Base-by-base conservation (phyloP, 108 stramenopile species). In the Discostella stelligeroides region DNA sequence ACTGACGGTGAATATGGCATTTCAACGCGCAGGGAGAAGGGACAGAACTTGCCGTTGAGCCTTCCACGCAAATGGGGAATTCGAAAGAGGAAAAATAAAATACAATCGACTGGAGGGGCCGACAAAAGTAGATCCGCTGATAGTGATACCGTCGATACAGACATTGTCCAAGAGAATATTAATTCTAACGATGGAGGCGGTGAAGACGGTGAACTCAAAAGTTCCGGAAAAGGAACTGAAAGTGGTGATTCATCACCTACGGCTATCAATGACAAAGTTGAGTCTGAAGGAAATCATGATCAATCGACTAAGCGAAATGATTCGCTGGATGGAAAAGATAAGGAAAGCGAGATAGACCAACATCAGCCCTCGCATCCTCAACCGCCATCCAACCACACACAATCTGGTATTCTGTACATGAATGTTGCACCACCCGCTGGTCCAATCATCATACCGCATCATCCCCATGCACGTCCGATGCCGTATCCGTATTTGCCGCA, bases 401-500 rank as follows among this genome's bases (percentile, higher is more conserved):
- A 45, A 6, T 43, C 60, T 10, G 55, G 57, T 25, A 41, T 60
- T 27, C 29, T 70, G n/a, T 70, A 48, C 30, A 57, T 68, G 58
- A 34, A 37, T 25, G 18, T 38, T n/a, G 29, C 43, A 40, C 43
- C 40, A 10, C 37, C 41, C 15, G 23, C 17, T 10, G 18, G 30
- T 11, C 49, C 41, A 37, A 34, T 74, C 54, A 23, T 34, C 17
- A 57, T 61, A 48, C 54, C 70, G 23, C 56, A 51, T 0, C 63
- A 58, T 24, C 61, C 51, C n/a, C 60, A 60, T 29, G 20, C 40
- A 24, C 63, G 48, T 28, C 55, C 63, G 1, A 34, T 24, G 14
- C 27, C 53, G 18, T 65, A 38, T 29, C 50, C 45, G 63, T 42
- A 30, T 20, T 70, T 68, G 40, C 73, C 39, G 29, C 76, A 55